These are phyloP conservation scores for Pseudomassariella vexata DNA, from an alignment of 2,329 filamentous ascomycete genomes.

Conservation along the genomic window DNA sequence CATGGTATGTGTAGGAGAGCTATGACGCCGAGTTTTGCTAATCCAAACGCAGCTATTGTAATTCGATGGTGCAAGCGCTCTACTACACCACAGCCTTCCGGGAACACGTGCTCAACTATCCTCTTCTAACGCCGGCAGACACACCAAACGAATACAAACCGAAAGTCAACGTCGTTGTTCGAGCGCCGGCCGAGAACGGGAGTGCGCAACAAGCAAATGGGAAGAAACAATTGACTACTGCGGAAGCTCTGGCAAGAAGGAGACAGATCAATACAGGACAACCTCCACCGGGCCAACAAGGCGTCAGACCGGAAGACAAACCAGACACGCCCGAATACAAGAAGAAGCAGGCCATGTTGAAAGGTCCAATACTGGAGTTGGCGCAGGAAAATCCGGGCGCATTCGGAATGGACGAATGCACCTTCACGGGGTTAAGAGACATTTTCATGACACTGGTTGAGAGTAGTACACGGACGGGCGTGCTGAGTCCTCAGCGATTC, in stretches of 20 bases:
- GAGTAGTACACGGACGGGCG: slow-evolving; percentile 75
- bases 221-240: slow-evolving; percentile 47
- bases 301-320: slow-evolving; percentile 75
- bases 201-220: slow-evolving; percentile 38
- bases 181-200: slow-evolving; percentile 48
- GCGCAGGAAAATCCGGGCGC: slow-evolving; percentile 70
- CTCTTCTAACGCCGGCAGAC: slow-evolving; percentile 64
- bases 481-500: slow-evolving; percentile 87
- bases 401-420: slow-evolving; percentile 90
- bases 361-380: slow-evolving; percentile 81
- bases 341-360: slow-evolving; percentile 89
- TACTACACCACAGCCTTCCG: slow-evolving; percentile 95
- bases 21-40: slow-evolving; percentile 16
- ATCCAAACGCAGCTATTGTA: slow-evolving; percentile 70
- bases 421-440: slow-evolving; percentile 92
- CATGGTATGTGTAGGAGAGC: slow-evolving; percentile 59
- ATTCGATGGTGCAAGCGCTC: slow-evolving; percentile 94
- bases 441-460: slow-evolving; percentile 89
- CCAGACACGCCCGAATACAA: slow-evolving; percentile 95
- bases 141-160: slow-evolving; percentile 50
- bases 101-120: slow-evolving; percentile 89
- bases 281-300: slow-evolving; percentile 48
- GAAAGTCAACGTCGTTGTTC: slow-evolving; percentile 56
- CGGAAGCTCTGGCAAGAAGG: slow-evolving; percentile 53
- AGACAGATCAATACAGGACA: slow-evolving; percentile 49